A percentile compares a stretch with the other conserved stretches of the same genome.
These are phyloP conservation scores for Stramenopiles sp. DNA, from an alignment of 352 stramenopile genomes.

Conservation along the genomic window DNA sequence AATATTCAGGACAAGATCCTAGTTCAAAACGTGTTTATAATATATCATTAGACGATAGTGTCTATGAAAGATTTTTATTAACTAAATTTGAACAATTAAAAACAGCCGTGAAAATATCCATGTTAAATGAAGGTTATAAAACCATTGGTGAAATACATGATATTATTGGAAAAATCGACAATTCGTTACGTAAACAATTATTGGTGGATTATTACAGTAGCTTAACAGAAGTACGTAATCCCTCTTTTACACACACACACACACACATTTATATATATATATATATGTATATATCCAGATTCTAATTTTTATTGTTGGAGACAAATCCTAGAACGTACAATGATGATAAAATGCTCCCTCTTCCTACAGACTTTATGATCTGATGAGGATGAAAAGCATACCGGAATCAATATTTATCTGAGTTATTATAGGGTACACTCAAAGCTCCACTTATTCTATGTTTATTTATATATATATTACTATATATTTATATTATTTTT, in stretches of 20 bases:
- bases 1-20: conserved; percentile 16
- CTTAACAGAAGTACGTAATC: background rate
- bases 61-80: conserved; percentile 70
- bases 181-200: background rate
- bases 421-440: too few species aligned
- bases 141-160: conserved; percentile 97
- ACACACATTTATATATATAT: too few species aligned
- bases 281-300: too few species aligned
- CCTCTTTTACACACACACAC: background rate
- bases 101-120: conserved; percentile 70
- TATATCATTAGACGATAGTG: background rate
- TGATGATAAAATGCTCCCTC: conserved; percentile 1
- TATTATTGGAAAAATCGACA: conserved; percentile 59
- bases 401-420: conserved; percentile 4
- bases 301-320: too few species aligned
- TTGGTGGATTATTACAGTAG: background rate
- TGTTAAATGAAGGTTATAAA: conserved; percentile 92
- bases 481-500: too few species aligned
- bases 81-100: conserved; percentile 90
- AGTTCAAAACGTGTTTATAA: background rate
- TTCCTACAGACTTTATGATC: background rate
- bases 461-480: too few species aligned
- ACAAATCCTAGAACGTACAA: background rate
- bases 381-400: background rate
- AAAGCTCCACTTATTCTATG: too few species aligned